phyloP scores from a whole-genome alignment of 352 stramenopile genomes.

The Achlya hypogyna region DNA sequence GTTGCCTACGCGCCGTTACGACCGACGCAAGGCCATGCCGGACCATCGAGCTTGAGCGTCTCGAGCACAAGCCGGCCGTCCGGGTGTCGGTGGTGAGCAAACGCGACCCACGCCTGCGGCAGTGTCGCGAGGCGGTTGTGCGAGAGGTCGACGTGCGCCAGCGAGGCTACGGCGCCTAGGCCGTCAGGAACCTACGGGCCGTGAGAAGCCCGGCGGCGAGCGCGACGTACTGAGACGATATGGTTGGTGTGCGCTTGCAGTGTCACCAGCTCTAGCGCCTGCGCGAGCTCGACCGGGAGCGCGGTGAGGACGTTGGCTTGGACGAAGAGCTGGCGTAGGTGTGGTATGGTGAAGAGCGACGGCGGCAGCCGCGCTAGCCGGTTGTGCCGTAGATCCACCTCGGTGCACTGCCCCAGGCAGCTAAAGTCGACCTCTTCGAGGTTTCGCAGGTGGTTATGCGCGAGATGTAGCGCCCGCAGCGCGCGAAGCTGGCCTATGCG shows the following conservation, averaged over 20 bases:
- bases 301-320: constrained; percentile 2
- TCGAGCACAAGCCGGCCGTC: constrained; percentile 12
- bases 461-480: background rate
- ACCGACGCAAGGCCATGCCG: background rate
- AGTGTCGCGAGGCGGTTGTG: constrained; percentile 26
- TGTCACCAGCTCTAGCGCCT: background rate
- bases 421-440: background rate
- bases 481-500: background rate
- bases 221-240: constrained; percentile 17
- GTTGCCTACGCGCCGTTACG: background rate
- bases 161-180: constrained; percentile 24
- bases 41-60: constrained; percentile 17
- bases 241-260: constrained; percentile 7
- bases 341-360: constrained; percentile 7
- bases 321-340: constrained; percentile 7
- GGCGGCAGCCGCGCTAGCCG: background rate
- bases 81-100: constrained; percentile 2
- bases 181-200: too few species aligned
- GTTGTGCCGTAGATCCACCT: constrained; percentile 10
- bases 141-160: constrained; percentile 30
- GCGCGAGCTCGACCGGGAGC: constrained; percentile 19
- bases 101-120: constrained; percentile 24
- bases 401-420: background rate
- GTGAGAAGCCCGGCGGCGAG: background rate
- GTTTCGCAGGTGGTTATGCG: constrained; percentile 9